Conservation (phyloP, 208 protist species). For the Borovskyia barvae region DNA sequence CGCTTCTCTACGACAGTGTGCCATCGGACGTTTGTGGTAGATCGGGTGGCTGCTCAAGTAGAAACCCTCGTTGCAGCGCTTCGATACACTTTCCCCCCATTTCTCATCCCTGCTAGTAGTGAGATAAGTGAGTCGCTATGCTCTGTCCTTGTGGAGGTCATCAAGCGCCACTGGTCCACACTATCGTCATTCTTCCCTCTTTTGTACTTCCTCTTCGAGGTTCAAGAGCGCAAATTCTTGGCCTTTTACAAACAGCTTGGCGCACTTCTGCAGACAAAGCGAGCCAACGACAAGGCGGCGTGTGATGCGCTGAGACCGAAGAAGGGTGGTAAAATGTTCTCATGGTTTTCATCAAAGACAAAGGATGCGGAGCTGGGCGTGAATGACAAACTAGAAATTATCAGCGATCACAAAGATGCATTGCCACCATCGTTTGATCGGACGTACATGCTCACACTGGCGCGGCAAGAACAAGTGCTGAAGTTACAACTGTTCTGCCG, state of each 20-base stretch:
- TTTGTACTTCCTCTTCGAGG: conserved; percentile 32
- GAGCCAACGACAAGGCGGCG: conserved; percentile 12
- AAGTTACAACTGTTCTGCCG: conserved; percentile 22
- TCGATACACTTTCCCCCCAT: conserved; percentile 23
- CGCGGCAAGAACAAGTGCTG: conserved; percentile 17
- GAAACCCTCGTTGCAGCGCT: conserved; percentile 25
- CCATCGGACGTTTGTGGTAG: conserved; percentile 23
- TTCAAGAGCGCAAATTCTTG: conserved; percentile 15
- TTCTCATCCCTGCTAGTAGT: conserved; percentile 14
- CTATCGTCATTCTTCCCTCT: conserved; percentile 21
- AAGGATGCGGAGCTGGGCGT: conserved; percentile 24
- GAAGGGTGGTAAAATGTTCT: conserved; percentile 21
- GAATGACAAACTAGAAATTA: conserved; percentile 23
- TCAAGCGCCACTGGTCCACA: conserved; percentile 16
- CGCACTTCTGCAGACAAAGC: conserved; percentile 3
- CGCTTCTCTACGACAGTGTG: conserved; percentile 13
- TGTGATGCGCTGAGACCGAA: conserved; percentile 21
- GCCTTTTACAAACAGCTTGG: conserved; percentile 21
- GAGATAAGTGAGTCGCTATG: conserved; percentile 1
- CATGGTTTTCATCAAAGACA: conserved; percentile 28
- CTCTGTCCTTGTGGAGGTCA: conserved; percentile 17
- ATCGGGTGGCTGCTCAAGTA: conserved; percentile 19
- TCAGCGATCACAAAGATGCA: conserved; percentile 4
- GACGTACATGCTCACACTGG: conserved; percentile 23
- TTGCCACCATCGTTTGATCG: conserved; percentile 18